Base-by-base conservation (phyloP, 495 filamentous ascomycete species). In the Xylaria curta region DNA sequence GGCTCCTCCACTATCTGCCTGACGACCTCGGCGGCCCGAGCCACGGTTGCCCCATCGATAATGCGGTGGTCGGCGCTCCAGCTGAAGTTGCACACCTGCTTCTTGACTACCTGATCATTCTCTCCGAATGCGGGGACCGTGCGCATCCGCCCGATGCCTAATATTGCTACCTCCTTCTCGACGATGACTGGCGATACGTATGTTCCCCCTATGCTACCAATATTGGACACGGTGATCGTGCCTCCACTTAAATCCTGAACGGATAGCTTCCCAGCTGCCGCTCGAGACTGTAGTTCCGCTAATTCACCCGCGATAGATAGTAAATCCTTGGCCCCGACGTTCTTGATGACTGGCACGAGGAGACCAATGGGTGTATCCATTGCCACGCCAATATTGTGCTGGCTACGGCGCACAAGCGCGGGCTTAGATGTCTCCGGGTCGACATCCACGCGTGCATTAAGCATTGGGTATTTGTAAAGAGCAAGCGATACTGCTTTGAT, bases 41-140 rank as follows among this genome's bases (percentile, higher is more conserved):
- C 97, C 89, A 97, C 92, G 36, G 92, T 97, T 40, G 94, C 96
- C 6, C 97, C 97, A 82, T 99, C 97, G 58, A 98, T 89, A 63
- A 98, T 90, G 6, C 97, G 85, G 82, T 99, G 97, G 81, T 99
- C 97, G 24, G 95, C 97, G 78, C 94, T 95, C 95, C 95, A 99
- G 77, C 94, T 97, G 74, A 98, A 95, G 78, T 96, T 93, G 74
- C 90, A 89, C 40, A 93, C 84, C 70, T 92, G 87, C 79, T 87
- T 89, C 76, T 81, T 85, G 28, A 93, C 83, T 24, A 94, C 78
- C 54, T 77, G 76, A 56, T 86, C 87, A 71, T 86, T 82, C 58
- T 81, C 81, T n/a, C 81, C 83, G 79, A 95, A 95, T n/a, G 89
- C 89, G 15, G 93, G 93, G 31, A 93, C 84, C 1, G 87, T 86